Percentiles rank a stretch among this genome's conserved stretches.
Evolutionary conservation across 306 rosid species (phyloP).

Genomic region (Albizia julibrissin): DNA sequence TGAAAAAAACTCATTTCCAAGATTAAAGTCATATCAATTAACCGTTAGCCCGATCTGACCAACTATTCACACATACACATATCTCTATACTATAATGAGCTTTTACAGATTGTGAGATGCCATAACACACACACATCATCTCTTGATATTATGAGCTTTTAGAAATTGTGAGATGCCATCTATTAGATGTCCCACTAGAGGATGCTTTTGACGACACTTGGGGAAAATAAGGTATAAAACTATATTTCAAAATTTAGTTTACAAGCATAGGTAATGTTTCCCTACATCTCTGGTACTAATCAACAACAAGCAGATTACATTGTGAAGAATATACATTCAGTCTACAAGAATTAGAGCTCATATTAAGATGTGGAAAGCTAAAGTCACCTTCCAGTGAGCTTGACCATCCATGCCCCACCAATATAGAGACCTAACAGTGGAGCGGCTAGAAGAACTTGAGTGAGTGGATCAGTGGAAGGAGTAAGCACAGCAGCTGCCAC

Average conservation of each 20-base stretch:
- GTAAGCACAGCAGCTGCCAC: conserved; percentile 88
- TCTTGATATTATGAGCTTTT: background rate
- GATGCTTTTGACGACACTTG: background rate
- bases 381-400: conserved; percentile 70
- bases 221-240: background rate
- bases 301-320: background rate
- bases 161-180: background rate
- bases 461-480: conserved; percentile 90
- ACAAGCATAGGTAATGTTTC: background rate
- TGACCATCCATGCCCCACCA: conserved; percentile 95
- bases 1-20: background rate
- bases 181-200: background rate
- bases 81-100: background rate
- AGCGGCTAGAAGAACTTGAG: conserved; percentile 84
- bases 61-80: no score
- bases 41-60: no score
- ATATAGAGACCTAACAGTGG: conserved; percentile 85
- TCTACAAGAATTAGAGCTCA: background rate
- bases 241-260: background rate
- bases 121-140: background rate
- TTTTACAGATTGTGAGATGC: background rate
- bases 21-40: no score
- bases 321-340: background rate
- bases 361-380: background rate
- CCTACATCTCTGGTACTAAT: background rate